Conservation (phyloP, 1,284 basidiomycete species). For the Moniliophthora roreri region DNA sequence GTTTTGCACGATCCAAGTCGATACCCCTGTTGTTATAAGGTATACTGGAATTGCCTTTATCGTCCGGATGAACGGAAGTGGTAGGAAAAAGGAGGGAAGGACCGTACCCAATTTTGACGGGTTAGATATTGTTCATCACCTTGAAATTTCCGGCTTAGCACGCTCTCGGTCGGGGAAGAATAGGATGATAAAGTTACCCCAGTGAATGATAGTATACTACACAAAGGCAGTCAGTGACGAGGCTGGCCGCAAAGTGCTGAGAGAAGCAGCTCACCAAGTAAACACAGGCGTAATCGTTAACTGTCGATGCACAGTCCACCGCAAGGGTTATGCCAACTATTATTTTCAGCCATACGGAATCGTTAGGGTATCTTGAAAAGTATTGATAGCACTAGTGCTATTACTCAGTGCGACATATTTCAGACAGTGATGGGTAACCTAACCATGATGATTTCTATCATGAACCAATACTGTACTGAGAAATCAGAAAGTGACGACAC, state of each 20-base stretch:
- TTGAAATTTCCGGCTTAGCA: background rate
- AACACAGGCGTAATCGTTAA: background rate
- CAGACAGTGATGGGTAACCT: background rate
- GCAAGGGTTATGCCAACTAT: background rate
- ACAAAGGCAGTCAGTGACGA: background rate
- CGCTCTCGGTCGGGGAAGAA: background rate
- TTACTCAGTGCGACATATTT: background rate
- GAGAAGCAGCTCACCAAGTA: background rate
- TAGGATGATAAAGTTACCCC: background rate
- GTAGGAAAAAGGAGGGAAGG: background rate
- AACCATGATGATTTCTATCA: conserved; percentile 1
- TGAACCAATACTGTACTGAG: background rate
- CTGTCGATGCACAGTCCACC: background rate
- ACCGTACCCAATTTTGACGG: background rate
- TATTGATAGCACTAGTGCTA: background rate
- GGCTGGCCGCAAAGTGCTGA: no score
- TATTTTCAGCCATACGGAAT: background rate
- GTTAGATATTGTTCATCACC: background rate
- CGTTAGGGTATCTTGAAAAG: background rate
- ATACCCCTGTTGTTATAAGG: background rate
- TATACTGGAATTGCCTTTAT: background rate
- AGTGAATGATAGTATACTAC: conserved; percentile 2
- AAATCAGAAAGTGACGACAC: background rate
- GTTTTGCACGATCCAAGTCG: background rate
- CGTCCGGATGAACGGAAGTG: background rate